Evolutionary conservation across 2,329 filamentous ascomycete species (phyloP).

Genomic region (Botryotinia globosa): DNA sequence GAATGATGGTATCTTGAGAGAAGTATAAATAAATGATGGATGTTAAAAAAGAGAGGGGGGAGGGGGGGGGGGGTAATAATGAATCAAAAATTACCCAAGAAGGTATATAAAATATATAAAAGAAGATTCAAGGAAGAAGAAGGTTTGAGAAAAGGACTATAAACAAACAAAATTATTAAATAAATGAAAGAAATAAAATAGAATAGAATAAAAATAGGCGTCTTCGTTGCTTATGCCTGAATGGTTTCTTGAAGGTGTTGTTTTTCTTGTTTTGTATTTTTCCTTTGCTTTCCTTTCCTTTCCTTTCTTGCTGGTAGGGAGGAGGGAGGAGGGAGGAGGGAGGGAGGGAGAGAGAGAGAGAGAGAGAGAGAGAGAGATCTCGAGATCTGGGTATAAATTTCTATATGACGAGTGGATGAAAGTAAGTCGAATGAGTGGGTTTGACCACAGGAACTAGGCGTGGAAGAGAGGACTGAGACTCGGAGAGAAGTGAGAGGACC

Average conservation of each 20-base stretch:
- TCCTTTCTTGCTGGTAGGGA: not conserved
- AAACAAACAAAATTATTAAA: not conserved
- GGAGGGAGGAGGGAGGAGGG: too few species aligned
- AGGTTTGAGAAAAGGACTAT: not conserved
- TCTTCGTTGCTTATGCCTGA: slow-evolving; percentile 25
- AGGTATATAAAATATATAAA: not conserved
- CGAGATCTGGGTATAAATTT: not conserved
- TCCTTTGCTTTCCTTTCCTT: not conserved
- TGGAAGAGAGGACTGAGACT: not conserved
- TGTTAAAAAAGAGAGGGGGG: not conserved
- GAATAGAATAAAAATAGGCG: slow-evolving; percentile 26
- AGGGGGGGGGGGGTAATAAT: not conserved
- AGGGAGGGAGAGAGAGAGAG: not conserved
- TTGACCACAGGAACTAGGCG: not conserved
- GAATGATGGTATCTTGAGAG: not conserved
- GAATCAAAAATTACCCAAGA: slow-evolving; percentile 5
- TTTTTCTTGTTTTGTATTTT: not conserved
- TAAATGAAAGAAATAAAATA: slow-evolving; percentile 6
- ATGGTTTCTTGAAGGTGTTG: not conserved
- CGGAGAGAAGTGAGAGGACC: too few species aligned
- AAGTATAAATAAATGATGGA: not conserved
- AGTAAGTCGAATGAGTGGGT: not conserved
- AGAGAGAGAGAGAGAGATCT: not conserved
- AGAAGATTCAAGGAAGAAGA: not conserved
- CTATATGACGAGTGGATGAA: not conserved